Conservation (phyloP, 768 basidiomycete genomes). For the Boletus coccyginus region DNA sequence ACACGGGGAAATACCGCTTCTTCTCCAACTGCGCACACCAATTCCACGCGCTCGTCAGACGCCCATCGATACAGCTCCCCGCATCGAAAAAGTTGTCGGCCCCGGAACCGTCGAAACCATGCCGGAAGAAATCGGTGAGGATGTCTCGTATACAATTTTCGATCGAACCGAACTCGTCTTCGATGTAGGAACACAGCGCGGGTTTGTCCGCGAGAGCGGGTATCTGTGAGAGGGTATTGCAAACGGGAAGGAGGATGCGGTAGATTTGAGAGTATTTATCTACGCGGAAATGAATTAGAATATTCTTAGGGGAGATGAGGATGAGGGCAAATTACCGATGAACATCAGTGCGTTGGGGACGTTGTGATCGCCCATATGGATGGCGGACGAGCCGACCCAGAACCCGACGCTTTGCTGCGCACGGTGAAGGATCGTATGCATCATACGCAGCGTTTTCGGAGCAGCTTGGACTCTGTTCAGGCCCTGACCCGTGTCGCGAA, state of each 20-base stretch:
- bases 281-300: conserved; percentile 13
- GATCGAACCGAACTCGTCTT: conserved; percentile 75
- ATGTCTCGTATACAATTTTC: conserved; percentile 72
- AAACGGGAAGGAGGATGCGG: conserved; percentile 84
- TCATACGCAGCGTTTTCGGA: conserved; percentile 87
- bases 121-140: conserved; percentile 80
- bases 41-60: conserved; percentile 89
- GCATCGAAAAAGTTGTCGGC: conserved; percentile 91
- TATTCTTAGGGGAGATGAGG: background rate
- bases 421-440: conserved; percentile 83
- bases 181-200: conserved; percentile 71
- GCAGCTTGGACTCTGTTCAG: conserved; percentile 84
- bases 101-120: conserved; percentile 88
- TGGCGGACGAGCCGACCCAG: conserved; percentile 85
- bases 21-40: conserved; percentile 87
- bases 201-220: conserved; percentile 64
- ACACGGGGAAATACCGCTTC: conserved; percentile 79
- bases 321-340: conserved; percentile 47
- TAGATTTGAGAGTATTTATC: conserved; percentile 93
- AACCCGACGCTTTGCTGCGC: conserved; percentile 77
- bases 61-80: conserved; percentile 80
- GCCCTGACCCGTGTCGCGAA: conserved; percentile 89
- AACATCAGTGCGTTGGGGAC: conserved; percentile 69
- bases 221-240: conserved; percentile 76
- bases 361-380: conserved; percentile 85